These are phyloP conservation scores for Ophiocordyceps sinensis DNA, from an alignment of 2,329 filamentous ascomycete species.

Conservation along the genomic window DNA sequence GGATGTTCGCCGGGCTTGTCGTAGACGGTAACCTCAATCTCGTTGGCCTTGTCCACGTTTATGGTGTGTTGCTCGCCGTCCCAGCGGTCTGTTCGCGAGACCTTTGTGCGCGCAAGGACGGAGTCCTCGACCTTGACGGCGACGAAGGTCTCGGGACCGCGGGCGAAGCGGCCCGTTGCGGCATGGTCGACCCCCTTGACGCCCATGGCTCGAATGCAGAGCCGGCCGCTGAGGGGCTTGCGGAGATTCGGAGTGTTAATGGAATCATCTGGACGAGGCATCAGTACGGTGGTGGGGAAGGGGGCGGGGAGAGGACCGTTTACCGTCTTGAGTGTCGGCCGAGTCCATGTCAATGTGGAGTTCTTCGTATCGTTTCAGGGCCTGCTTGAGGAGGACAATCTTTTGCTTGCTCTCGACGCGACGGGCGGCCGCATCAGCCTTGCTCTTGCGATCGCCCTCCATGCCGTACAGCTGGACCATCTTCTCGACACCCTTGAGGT, in stretches of 20 bases:
- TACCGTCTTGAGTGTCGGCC: slow-evolving; percentile 68
- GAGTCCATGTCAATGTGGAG: slow-evolving; percentile 86
- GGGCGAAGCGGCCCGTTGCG: slow-evolving; percentile 66
- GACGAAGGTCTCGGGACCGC: slow-evolving; percentile 89
- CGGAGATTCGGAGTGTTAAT: slow-evolving; percentile 89
- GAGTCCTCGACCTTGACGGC: slow-evolving; percentile 94
- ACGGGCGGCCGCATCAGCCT: slow-evolving; percentile 77
- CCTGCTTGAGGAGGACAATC: slow-evolving; percentile 88
- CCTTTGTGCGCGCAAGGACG: slow-evolving; percentile 74
- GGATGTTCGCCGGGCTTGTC: slow-evolving; percentile 87
- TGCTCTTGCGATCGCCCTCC: slow-evolving; percentile 93
- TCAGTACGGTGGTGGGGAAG: slow-evolving; percentile 6
- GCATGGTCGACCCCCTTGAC: slow-evolving; percentile 94
- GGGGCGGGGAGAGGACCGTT: slow-evolving; percentile 14
- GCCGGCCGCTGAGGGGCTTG: slow-evolving; percentile 85
- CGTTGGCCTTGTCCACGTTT: slow-evolving; percentile 95
- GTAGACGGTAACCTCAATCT: slow-evolving; percentile 94
- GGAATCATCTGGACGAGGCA: slow-evolving; percentile 60
- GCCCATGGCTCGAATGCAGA: slow-evolving; percentile 72
- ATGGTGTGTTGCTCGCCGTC: slow-evolving; percentile 82
- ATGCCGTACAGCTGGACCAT: slow-evolving; percentile 97
- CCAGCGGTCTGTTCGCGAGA: slow-evolving; percentile 80
- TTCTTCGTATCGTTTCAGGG: slow-evolving; percentile 92
- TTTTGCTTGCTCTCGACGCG: slow-evolving; percentile 95
- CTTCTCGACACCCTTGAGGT: slow-evolving; percentile 97